These are phyloP conservation scores for Ilyonectria robusta DNA, from an alignment of 2,329 filamentous ascomycete species.

Conservation along the genomic window DNA sequence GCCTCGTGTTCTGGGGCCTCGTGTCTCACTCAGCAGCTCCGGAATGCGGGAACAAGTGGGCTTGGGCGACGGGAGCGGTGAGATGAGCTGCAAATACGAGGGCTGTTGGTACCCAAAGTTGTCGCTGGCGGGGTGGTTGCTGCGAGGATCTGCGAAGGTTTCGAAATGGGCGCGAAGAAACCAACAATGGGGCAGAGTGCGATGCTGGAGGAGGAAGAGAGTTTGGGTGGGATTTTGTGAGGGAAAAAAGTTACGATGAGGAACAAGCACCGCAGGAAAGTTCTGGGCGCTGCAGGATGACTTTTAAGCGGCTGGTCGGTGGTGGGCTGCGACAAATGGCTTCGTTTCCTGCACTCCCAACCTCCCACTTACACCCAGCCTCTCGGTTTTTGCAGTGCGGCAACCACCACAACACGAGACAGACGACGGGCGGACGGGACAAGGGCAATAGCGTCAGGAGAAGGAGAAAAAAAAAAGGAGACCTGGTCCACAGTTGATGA, in stretches of 20 bases:
- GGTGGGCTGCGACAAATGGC: conserved; percentile 41
- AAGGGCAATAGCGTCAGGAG: conserved; percentile 12
- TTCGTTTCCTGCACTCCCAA: conserved; percentile 49
- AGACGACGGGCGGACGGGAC: conserved; percentile 17
- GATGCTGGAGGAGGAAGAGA: conserved; percentile 14
- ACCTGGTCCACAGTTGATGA: conserved; percentile 41
- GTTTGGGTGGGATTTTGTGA: conserved; percentile 26
- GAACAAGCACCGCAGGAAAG: conserved; percentile 37
- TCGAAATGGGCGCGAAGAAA: neutral
- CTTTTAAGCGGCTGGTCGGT: conserved; percentile 50
- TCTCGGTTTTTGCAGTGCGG: conserved; percentile 45
- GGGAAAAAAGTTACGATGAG: conserved; percentile 27
- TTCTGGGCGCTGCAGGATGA: conserved; percentile 51
- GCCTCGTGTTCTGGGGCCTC: conserved; percentile 17
- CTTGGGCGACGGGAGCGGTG: conserved; percentile 26
- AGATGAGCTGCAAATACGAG: conserved; percentile 24
- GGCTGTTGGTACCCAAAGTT: conserved; percentile 25
- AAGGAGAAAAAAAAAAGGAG: conserved; percentile 36
- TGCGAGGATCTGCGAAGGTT: neutral
- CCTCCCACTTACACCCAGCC: conserved; percentile 56
- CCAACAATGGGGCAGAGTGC: conserved; percentile 2
- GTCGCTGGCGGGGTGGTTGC: conserved; percentile 27
- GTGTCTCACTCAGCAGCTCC: conserved; percentile 28
- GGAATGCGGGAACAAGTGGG: conserved; percentile 41
- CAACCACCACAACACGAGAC: conserved; percentile 36